phyloP scores from a whole-genome alignment of 2,329 filamentous ascomycete genomes.

The Purpureocillium lavendulum region DNA sequence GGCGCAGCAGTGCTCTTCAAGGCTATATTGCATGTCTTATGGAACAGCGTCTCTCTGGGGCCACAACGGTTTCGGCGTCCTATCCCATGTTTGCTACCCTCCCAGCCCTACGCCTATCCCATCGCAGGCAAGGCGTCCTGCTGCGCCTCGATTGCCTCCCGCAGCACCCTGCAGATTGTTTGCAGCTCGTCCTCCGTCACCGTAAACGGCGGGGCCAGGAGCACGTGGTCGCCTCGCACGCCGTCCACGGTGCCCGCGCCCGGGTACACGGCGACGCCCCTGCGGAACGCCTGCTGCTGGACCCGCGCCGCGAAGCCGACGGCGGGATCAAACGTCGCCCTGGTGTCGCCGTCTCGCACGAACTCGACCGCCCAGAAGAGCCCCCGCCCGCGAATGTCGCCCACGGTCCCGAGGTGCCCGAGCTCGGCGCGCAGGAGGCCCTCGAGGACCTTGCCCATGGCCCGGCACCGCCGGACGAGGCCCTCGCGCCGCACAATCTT shows the following conservation, averaged over 20 bases:
- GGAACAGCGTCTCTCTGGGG: too few relatives aligned
- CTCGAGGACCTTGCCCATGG: constrained; percentile 42
- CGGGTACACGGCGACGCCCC: constrained; percentile 47
- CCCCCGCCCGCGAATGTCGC: constrained; percentile 52
- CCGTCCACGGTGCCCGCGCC: constrained; percentile 54
- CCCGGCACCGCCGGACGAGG: constrained; percentile 48
- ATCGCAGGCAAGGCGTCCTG: not conserved
- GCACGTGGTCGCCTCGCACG: constrained; percentile 30
- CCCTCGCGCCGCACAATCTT: constrained; percentile 47
- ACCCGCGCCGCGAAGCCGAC: constrained; percentile 17
- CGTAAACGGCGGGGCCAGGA: constrained; percentile 63
- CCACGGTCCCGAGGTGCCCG: constrained; percentile 38
- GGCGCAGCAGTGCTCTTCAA: too few relatives aligned
- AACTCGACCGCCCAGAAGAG: constrained; percentile 41
- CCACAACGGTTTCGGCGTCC: too few relatives aligned
- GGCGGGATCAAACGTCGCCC: constrained; percentile 23
- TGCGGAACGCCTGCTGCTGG: constrained; percentile 18
- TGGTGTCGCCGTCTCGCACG: constrained; percentile 27
- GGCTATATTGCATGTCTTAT: too few relatives aligned
- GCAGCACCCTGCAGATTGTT: not conserved
- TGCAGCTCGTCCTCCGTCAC: constrained; percentile 28
- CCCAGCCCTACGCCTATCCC: too few relatives aligned
- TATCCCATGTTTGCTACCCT: too few relatives aligned
- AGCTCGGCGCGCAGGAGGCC: constrained; percentile 33
- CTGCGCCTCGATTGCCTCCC: not conserved